These are phyloP conservation scores for Podospora conica DNA, from an alignment of 495 filamentous ascomycete species.

Conservation along the genomic window DNA sequence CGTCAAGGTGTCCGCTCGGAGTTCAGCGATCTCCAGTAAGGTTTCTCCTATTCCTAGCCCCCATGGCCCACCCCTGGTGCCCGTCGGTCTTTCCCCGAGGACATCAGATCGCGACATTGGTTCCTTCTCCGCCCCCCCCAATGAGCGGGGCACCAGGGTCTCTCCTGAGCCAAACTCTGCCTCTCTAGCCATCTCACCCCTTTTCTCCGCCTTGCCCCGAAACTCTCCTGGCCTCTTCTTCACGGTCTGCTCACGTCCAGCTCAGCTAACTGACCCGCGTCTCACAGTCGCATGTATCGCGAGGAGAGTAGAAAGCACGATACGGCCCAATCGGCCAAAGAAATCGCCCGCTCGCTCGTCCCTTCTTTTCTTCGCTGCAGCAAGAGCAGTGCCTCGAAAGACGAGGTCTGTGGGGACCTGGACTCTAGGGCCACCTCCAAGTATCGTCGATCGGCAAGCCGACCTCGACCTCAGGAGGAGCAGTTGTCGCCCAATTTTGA, in stretches of 20 bases:
- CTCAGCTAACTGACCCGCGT: background rate
- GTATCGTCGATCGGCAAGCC: background rate
- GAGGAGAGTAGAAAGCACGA: background rate
- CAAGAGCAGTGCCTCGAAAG: background rate
- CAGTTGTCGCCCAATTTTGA: background rate
- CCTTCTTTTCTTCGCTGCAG: background rate
- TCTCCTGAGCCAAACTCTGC: background rate
- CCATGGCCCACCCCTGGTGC: background rate
- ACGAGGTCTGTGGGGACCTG: background rate
- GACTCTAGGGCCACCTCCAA: background rate
- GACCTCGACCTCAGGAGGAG: background rate
- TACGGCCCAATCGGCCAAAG: background rate
- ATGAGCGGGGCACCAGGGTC: no score
- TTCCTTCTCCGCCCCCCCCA: no score
- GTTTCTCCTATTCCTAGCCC: background rate
- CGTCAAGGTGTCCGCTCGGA: background rate
- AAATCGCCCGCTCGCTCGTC: background rate
- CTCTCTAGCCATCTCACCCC: background rate
- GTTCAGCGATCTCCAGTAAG: background rate
- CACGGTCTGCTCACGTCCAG: background rate
- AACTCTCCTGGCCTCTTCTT: background rate
- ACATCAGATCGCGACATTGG: background rate
- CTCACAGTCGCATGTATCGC: background rate
- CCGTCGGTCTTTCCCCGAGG: background rate
- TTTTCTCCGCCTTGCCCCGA: no score